Base-by-base conservation (phyloP, 306 rosid genomes). In the Prosopis cineraria region DNA sequence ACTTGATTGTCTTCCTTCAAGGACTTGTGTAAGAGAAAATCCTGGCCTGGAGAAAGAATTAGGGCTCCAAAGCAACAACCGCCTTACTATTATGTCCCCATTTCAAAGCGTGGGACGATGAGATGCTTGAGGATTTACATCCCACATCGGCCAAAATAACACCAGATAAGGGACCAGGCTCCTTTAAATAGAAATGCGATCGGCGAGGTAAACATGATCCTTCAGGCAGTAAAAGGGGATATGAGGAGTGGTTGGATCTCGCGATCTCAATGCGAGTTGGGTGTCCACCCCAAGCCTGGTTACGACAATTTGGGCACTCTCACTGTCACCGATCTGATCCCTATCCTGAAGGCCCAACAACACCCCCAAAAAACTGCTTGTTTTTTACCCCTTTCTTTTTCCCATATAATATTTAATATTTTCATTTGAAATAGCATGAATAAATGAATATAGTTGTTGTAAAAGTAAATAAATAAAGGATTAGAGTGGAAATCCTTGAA, bases 161-260 rank as follows among this genome's bases (percentile, higher is more conserved):
- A 0, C 0, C 0, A 31, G 8, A 7, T 5, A 4, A 34, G 17
- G 10, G 11, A 20, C n/a, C 14, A 29, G 29, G 65, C 0, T n/a
- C 7, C 7, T 73, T 85, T 88, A 90, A 88, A 8, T 14, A 0
- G 0, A 27, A 0, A 24, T 17, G 11, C 1, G 0, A 16, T 0
- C 2, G 0, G 0, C 0, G 0, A 0, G 0, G 0, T 0, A 7
- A 0, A 0, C 24, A 87, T 90, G 97, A 91, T 93, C 94, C 98
- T 90, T 93, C 97, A 89, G 94, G 96, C 94, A 89, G 96, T 47
- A 2, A 85, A 85, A 44, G 8, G 98, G 90, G 97, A 91, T 36
- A 16, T 90, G 97, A 91, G 68, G 91, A 91, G 97, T 81, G 97
- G 98, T 84, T 1, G 24, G 5, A 2, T 41, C 81, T 85, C 79